phyloP scores from a whole-genome alignment of 352 stramenopile genomes.

The Phytophthora constricta region DNA sequence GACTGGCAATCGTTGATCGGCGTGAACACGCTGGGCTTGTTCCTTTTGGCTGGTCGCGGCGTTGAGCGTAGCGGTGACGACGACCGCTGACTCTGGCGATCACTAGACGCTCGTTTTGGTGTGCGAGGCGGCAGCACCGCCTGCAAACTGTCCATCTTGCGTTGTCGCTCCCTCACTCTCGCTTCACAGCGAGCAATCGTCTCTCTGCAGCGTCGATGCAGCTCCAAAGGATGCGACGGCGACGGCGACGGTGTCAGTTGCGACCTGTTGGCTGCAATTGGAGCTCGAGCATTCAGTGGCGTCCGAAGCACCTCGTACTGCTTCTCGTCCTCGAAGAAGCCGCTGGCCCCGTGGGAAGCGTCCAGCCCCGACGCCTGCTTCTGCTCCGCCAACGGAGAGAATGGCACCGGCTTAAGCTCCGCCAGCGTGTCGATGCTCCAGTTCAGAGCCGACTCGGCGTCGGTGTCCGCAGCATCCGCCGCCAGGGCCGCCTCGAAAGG shows the following conservation, averaged over 20 bases:
- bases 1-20: slow-evolving; percentile 21
- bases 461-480: slow-evolving; percentile 1
- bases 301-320: slow-evolving; percentile 58
- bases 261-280: slow-evolving; percentile 4
- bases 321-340: slow-evolving; percentile 65
- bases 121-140: slow-evolving; percentile 17
- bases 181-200: slow-evolving; percentile 48
- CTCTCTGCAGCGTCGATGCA: slow-evolving; percentile 52
- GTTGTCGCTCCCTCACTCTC: slow-evolving; percentile 47
- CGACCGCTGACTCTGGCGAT: slow-evolving; percentile 11
- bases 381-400: slow-evolving; percentile 59
- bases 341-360: slow-evolving; percentile 5
- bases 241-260: slow-evolving; percentile 10
- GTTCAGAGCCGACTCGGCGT: slow-evolving; percentile 35
- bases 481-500: slow-evolving; percentile 53
- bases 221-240: slow-evolving; percentile 19
- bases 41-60: slow-evolving; percentile 22
- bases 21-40: slow-evolving; percentile 3
- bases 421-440: slow-evolving; percentile 80
- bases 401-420: slow-evolving; percentile 55
- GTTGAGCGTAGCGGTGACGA: slow-evolving; percentile 27
- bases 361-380: slow-evolving; percentile 12
- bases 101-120: slow-evolving; percentile 12
- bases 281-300: slow-evolving; percentile 19
- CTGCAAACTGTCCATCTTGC: slow-evolving; percentile 48